Base-by-base conservation (phyloP, 1,139 yeast species). In the Meyerozyma elateridarum region DNA sequence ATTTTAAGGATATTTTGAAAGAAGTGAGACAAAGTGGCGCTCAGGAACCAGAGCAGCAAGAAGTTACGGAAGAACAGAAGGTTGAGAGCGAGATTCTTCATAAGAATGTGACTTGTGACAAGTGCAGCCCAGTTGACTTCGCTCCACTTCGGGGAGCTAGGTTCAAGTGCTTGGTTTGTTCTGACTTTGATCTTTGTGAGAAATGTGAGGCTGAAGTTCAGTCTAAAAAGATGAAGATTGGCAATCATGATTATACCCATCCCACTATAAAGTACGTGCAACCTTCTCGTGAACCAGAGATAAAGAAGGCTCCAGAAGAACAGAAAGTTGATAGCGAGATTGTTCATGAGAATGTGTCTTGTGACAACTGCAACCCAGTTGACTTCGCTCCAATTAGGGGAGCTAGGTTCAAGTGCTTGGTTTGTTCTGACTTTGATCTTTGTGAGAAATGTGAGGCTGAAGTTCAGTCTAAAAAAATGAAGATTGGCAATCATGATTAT, bases 311-410 rank as follows among this genome's bases (percentile, higher is more conserved):
- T 5, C 9, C 13, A 12, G 9, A 17, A 11, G 18, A 12, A 15
- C 13, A 11, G 8, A 11, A n/a, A 11, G 13, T 11, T 6, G 9
- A 16, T 11, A 16, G 12, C 22, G 18, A 4, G 8, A 43, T 22
- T 15, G 28, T 35, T 9, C 91, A 54, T 77, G 85, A 24, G 81
- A 87, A 45, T 79, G 82, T 51, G 88, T 74, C 56, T 71, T 70
- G 63, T 81, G 89, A 56, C 85, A 78, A 32, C 84, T 78, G 59
- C 78, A 65, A 46, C 81, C 81, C 48, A 81, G 68, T 35, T 77
- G 67, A 45, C 75, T 72, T 38, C 32, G 50, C 51, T 22, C 59
- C 59, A 6, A 59, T 78, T 30, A 45, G 31, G 16, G 85, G 85
- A 1, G 43, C 49, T 9, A 64, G 85, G 40, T 79, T 61, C 54